Evolutionary conservation across 768 basidiomycete species (phyloP), one percentile per base, ranked within the genome.

Genomic region (Coprinellus aureogranulatus): DNA sequence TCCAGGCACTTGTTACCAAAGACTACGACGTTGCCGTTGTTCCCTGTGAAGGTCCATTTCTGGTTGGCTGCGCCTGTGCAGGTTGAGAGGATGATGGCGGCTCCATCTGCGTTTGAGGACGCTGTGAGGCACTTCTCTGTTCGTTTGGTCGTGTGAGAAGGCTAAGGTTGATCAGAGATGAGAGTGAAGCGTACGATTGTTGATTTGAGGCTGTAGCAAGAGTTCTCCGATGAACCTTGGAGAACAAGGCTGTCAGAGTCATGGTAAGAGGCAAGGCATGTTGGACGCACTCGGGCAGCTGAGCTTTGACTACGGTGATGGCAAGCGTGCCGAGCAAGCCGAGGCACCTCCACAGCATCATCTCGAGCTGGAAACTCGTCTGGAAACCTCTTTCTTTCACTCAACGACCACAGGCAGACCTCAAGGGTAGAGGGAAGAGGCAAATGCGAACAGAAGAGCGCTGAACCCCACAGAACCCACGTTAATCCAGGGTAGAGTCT

Each of bases 61-160:
- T 85, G 82, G 23, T 71, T 63, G n/a, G 65, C 64, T 22, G 73
- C 64, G 22, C 76, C 77, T 11, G 72, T 76, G 65, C 83, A 85
- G 5, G 72, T 59, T 62, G 79, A 73, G 47, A 84, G 69, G 8
- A 75, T 78, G 56, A 83, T 79, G 22, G 65, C 41, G 9, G 82
- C 80, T 37, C 80, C 81, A 61, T 83, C 73, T 9, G 68, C 63
- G 66, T 83, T 79, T 10, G 78, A 77, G 0, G 77, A 70, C 3
- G 81, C 81, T 18, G 81, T 82, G 53, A 84, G 59, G 62, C 82
- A 84, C 68, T 81, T 78, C 10, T 68, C 82, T 82, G 49, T 26
- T 3, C 16, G 46, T 18, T 44, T 18, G 34, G 30, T 50, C 34
- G n/a, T 55, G 37, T 51, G 18, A 4, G 23, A 48, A 61, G 31